Evolutionary conservation across 768 basidiomycete species (phyloP).

Genomic region (Boletus rubroflammeus): DNA sequence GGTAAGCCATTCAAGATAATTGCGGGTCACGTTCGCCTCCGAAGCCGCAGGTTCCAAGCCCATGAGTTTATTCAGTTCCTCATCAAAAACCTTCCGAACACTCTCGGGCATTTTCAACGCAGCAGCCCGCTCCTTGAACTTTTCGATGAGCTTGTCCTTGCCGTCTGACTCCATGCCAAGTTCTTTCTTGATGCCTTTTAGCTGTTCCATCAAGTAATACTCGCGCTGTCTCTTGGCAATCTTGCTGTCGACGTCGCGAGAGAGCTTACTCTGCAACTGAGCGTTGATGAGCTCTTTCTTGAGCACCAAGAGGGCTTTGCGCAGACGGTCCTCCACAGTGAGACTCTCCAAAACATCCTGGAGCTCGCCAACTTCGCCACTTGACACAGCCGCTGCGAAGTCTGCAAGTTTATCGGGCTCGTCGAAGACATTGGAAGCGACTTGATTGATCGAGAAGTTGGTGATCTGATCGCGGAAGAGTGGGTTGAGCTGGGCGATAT

Average conservation of each 20-base stretch:
- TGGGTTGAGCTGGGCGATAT: slow-evolving; percentile 94
- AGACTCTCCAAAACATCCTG: slow-evolving; percentile 91
- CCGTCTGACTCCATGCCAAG: slow-evolving; percentile 93
- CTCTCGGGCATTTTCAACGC: slow-evolving; percentile 83
- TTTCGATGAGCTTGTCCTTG: slow-evolving; percentile 90
- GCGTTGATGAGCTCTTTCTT: slow-evolving; percentile 99
- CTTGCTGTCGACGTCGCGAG: slow-evolving; percentile 89
- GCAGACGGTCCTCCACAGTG: slow-evolving; percentile 81
- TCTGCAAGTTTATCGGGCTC: slow-evolving; percentile 97
- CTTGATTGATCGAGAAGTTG: slow-evolving; percentile 91
- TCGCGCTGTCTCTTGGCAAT: slow-evolving; percentile 93
- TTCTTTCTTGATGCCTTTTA: slow-evolving; percentile 95
- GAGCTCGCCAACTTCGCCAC: slow-evolving; percentile 87
- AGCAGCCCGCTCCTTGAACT: slow-evolving; percentile 83
- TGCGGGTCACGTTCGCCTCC: slow-evolving; percentile 91
- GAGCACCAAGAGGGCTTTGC: slow-evolving; percentile 85
- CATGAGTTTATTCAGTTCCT: slow-evolving; percentile 87
- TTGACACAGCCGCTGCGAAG: slow-evolving; percentile 93
- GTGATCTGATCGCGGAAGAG: slow-evolving; percentile 98
- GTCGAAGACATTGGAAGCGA: slow-evolving; percentile 91
- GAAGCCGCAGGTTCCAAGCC: slow-evolving; percentile 87
- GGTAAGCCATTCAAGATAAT: slow-evolving; percentile 92
- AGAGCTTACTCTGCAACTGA: slow-evolving; percentile 89
- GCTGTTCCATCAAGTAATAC: slow-evolving; percentile 95
- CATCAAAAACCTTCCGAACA: slow-evolving; percentile 93